phyloP scores from a whole-genome alignment of 164 flowering plant genomes.

The Macadamia tetraphylla region DNA sequence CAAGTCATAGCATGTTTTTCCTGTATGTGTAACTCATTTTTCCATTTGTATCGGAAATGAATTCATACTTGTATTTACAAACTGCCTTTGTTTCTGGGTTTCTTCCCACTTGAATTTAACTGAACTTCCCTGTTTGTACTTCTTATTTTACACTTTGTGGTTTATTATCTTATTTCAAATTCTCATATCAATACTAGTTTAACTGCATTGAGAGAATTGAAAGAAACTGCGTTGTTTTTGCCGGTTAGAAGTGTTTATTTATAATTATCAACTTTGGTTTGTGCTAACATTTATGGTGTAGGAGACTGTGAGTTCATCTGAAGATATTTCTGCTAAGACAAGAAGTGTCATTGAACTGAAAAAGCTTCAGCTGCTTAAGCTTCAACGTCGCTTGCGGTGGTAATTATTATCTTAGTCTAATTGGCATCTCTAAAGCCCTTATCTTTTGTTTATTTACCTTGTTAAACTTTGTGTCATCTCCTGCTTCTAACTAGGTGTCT shows the following conservation, averaged over 20 bases:
- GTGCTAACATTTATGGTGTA: slow-evolving; percentile 21
- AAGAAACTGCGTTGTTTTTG: neutral
- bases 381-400: slow-evolving; percentile 90
- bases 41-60: too few relatives aligned
- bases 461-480: neutral
- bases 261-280: neutral
- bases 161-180: too few relatives aligned
- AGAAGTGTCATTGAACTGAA: slow-evolving; percentile 96
- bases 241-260: too few relatives aligned
- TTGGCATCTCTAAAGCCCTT: neutral
- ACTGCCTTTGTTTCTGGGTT: too few relatives aligned
- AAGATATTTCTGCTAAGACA: slow-evolving; percentile 84
- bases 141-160: too few relatives aligned
- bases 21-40: too few relatives aligned
- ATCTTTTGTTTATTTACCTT: neutral
- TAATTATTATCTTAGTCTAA: slow-evolving; percentile 6
- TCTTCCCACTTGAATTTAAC: too few relatives aligned
- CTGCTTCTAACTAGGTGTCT: neutral
- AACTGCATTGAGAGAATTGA: neutral
- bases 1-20: too few relatives aligned
- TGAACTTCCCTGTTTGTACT: too few relatives aligned
- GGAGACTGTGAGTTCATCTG: slow-evolving; percentile 87
- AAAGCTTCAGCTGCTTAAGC: slow-evolving; percentile 83
- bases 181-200: neutral
- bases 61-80: too few relatives aligned